phyloP scores from a whole-genome alignment of 208 protist species.

The Balamuthia mandrillaris region DNA sequence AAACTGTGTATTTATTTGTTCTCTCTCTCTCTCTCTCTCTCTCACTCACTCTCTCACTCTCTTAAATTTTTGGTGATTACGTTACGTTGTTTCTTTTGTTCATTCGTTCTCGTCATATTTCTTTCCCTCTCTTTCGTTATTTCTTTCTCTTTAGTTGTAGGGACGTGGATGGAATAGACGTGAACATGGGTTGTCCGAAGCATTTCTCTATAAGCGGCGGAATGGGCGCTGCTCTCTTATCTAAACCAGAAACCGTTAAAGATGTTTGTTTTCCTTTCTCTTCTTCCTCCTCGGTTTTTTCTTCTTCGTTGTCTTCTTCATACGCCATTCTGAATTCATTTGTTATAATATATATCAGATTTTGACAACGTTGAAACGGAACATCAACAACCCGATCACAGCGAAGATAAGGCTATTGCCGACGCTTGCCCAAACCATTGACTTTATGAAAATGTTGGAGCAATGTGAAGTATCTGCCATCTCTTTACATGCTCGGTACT shows the following conservation, averaged over 20 bases:
- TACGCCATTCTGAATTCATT: background rate
- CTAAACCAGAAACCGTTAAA: slow-evolving; percentile 52
- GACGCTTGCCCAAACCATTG: slow-evolving; percentile 55
- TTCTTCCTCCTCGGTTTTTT: background rate
- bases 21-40: background rate
- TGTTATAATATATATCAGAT: slow-evolving; percentile 2
- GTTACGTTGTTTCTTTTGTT: background rate
- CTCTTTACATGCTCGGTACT: slow-evolving; percentile 61
- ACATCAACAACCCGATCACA: slow-evolving; percentile 60
- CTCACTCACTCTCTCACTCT: slow-evolving; percentile 32
- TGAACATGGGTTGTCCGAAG: slow-evolving; percentile 98
- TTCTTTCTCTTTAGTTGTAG: background rate
- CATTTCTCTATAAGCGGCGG: slow-evolving; percentile 91
- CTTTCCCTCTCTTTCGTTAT: background rate
- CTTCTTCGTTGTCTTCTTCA: background rate
- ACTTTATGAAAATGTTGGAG: slow-evolving; percentile 60
- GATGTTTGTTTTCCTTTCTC: slow-evolving; percentile 11
- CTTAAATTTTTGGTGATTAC: no score
- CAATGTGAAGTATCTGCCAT: slow-evolving; percentile 65
- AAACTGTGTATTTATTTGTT: slow-evolving; percentile 68
- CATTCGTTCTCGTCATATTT: background rate
- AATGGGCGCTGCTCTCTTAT: slow-evolving; percentile 93
- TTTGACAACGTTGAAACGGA: slow-evolving; percentile 56
- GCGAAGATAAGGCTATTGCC: slow-evolving; percentile 77
- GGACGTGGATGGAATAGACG: slow-evolving; percentile 92